These are phyloP conservation scores for Kodamaea anthophila DNA, from an alignment of 1,139 yeast genomes.

Conservation along the genomic window DNA sequence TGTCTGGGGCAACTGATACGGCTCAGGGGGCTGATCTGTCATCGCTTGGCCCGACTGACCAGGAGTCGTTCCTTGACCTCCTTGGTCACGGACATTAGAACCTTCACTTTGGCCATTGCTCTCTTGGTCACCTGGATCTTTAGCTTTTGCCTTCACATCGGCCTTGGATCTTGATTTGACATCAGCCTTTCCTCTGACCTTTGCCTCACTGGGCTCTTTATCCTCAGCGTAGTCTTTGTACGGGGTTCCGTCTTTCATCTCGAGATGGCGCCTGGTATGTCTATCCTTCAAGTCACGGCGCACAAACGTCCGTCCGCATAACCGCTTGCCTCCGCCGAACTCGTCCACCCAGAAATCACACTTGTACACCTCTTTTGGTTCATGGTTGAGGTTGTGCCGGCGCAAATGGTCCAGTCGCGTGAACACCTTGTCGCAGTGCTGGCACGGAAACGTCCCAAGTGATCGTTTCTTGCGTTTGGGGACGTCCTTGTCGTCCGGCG, in stretches of 20 bases:
- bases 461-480: constrained; percentile 11
- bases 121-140: no score
- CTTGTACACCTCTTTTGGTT: constrained; percentile 26
- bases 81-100: no score
- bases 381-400: constrained; percentile 39
- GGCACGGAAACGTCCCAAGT: constrained; percentile 15
- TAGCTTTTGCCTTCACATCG: no score
- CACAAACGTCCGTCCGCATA: constrained; percentile 38
- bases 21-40: no score
- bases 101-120: no score
- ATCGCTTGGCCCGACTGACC: no score
- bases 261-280: constrained; percentile 31
- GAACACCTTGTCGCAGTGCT: constrained; percentile 34
- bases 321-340: constrained; percentile 15
- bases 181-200: neutral
- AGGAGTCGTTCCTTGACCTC: no score
- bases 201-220: neutral
- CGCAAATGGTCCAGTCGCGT: constrained; percentile 39
- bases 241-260: constrained; percentile 7
- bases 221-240: neutral
- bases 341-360: constrained; percentile 28
- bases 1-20: no score
- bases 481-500: no score
- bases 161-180: neutral
- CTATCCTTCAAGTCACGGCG: constrained; percentile 35